Percentiles rank a stretch among this genome's conserved stretches.
phyloP scores from a whole-genome alignment of 2,329 filamentous ascomycete species.

The Sporothrix euskadiensis region DNA sequence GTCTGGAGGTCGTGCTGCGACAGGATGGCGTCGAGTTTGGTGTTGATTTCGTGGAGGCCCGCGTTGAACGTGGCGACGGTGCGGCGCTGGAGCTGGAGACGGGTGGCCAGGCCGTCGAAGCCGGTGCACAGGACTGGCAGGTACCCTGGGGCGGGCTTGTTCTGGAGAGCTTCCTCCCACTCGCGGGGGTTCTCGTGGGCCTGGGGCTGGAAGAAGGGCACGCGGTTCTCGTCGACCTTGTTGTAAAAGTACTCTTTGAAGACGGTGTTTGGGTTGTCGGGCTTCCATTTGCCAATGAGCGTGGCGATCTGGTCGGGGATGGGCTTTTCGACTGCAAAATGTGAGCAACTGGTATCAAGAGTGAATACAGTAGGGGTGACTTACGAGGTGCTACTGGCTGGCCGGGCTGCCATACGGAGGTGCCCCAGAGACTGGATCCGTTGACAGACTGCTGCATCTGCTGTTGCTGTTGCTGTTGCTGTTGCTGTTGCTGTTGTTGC shows the following conservation, averaged over 20 bases:
- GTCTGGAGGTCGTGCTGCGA: constrained; percentile 75
- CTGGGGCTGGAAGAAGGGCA: constrained; percentile 73
- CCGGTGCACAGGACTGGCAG: constrained; percentile 76
- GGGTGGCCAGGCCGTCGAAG: constrained; percentile 69
- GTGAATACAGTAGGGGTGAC: constrained; percentile 2
- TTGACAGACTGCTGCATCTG: constrained; percentile 43
- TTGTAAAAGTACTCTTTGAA: constrained; percentile 90
- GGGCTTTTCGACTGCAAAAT: constrained; percentile 63
- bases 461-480: constrained; percentile 42
- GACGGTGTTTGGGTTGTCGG: constrained; percentile 64
- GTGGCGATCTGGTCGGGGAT: constrained; percentile 72
- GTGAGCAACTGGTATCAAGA: no score
- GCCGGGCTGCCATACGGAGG: constrained; percentile 56
- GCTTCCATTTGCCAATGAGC: constrained; percentile 73
- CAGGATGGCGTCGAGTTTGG: constrained; percentile 69
- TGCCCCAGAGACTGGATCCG: constrained; percentile 45
- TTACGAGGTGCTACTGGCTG: constrained; percentile 51
- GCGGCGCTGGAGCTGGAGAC: constrained; percentile 70
- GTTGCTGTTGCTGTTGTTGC: constrained; percentile 43
- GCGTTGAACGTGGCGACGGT: constrained; percentile 70
- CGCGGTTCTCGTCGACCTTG: constrained; percentile 70
- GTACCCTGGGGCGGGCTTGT: constrained; percentile 73
- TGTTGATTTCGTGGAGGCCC: constrained; percentile 77
- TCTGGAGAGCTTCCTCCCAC: constrained; percentile 81
- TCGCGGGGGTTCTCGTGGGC: constrained; percentile 71